These are phyloP conservation scores for Hypoxylon subgilvum DNA, from an alignment of 495 filamentous ascomycete species.

Conservation along the genomic window DNA sequence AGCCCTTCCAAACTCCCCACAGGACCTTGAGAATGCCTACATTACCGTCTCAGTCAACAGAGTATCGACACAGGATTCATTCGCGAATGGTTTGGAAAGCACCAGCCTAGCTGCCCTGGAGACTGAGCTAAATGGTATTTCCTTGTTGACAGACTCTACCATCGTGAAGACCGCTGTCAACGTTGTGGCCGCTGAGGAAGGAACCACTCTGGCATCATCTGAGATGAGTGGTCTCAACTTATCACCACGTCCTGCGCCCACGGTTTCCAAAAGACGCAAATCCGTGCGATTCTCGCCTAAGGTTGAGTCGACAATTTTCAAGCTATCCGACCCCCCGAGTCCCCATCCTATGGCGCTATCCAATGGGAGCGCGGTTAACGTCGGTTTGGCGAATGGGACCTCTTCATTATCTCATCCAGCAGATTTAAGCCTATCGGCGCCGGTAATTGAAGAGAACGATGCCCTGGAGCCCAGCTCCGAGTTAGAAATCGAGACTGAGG, in stretches of 20 bases:
- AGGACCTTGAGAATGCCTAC: slow-evolving; percentile 14
- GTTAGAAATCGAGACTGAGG: slow-evolving; percentile 48
- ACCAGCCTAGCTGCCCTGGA: no score
- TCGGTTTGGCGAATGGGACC: slow-evolving; percentile 10
- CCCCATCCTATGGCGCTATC: slow-evolving; percentile 23
- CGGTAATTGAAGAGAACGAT: slow-evolving; percentile 3
- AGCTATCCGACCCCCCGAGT: slow-evolving; percentile 55
- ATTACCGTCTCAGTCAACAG: neutral
- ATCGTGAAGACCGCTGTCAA: neutral
- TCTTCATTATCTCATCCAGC: slow-evolving; percentile 15
- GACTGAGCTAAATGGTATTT: neutral
- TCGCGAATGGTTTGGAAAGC: neutral
- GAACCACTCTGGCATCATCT: neutral
- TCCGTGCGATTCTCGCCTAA: slow-evolving; percentile 69
- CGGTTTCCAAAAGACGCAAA: slow-evolving; percentile 54
- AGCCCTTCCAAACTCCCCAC: slow-evolving; percentile 46
- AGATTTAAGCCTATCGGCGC: slow-evolving; percentile 22
- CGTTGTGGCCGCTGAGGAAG: neutral
- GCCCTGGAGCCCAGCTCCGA: slow-evolving; percentile 1
- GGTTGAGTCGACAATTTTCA: slow-evolving; percentile 62
- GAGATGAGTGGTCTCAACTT: slow-evolving; percentile 12
- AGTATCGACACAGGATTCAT: neutral
- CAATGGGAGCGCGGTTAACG: slow-evolving; percentile 22
- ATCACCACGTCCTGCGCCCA: slow-evolving; percentile 7
- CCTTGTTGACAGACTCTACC: neutral